phyloP scores from a whole-genome alignment of 2,329 filamentous ascomycete genomes.

The Calonectria fujianensis region DNA sequence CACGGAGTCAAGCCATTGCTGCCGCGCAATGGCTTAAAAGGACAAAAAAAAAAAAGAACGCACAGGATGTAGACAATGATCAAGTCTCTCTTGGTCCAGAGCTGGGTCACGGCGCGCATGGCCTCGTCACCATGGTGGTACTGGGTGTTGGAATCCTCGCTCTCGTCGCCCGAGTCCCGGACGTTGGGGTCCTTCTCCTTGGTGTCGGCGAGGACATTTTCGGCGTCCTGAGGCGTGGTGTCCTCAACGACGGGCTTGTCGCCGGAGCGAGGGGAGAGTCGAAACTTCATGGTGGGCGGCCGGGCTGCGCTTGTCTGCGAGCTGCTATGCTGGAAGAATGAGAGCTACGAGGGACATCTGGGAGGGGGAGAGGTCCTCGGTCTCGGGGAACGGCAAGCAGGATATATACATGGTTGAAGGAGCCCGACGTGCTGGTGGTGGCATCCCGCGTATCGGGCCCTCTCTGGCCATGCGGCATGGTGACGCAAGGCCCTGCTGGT shows the following conservation, averaged over 20 bases:
- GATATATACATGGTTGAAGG: neutral
- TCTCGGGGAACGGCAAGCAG: neutral
- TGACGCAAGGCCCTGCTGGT: constrained; percentile 17
- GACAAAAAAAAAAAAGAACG: neutral
- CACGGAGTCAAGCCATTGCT: neutral
- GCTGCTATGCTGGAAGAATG: neutral
- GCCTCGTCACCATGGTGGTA: constrained; percentile 39
- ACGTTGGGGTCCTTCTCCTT: constrained; percentile 20
- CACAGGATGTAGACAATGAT: constrained; percentile 35
- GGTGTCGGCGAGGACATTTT: constrained; percentile 16
- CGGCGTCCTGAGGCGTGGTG: constrained; percentile 20
- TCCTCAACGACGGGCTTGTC: constrained; percentile 36
- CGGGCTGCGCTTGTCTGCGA: neutral
- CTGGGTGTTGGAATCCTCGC: constrained; percentile 22
- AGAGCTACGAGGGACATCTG: neutral
- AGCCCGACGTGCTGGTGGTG: too few relatives aligned
- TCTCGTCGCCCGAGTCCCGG: neutral
- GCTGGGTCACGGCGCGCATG: constrained; percentile 38
- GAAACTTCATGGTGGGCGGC: constrained; percentile 31
- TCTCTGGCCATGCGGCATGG: neutral
- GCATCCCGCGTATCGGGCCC: constrained; percentile 17
- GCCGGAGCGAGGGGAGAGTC: constrained; percentile 11
- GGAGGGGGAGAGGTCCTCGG: neutral
- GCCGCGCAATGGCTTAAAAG: neutral
- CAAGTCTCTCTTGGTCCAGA: constrained; percentile 30